phyloP scores from a whole-genome alignment of 2,329 filamentous ascomycete genomes.

The Fusarium goolgardi region DNA sequence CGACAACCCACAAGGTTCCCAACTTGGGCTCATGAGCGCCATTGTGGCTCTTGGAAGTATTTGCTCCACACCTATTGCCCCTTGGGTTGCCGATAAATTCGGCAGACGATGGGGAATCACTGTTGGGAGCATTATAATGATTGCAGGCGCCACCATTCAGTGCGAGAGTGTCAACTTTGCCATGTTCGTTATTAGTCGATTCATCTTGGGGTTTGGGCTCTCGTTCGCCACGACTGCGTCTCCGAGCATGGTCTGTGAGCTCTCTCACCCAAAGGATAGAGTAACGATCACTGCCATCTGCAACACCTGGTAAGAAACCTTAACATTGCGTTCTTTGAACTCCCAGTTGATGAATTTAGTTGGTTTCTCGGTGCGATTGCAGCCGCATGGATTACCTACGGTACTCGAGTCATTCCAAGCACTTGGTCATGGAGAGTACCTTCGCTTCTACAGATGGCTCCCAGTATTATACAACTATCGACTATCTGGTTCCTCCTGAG shows the following conservation, averaged over 20 bases:
- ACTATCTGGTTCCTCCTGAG: slow-evolving; percentile 67
- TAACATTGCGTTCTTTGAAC: fast-evolving
- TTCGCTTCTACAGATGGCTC: slow-evolving; percentile 44
- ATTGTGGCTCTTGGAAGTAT: slow-evolving; percentile 63
- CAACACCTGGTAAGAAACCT: slow-evolving; percentile 53
- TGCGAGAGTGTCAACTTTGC: slow-evolving; percentile 50
- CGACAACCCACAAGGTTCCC: slow-evolving; percentile 49
- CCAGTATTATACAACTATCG: slow-evolving; percentile 20
- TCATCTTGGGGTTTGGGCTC: slow-evolving; percentile 66
- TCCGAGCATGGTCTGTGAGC: slow-evolving; percentile 63
- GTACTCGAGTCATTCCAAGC: slow-evolving; percentile 55
- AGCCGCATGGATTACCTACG: slow-evolving; percentile 58
- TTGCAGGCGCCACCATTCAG: slow-evolving; percentile 50
- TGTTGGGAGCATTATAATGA: slow-evolving; percentile 49
- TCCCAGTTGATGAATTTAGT: slow-evolving; percentile 36
- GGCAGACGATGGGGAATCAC: slow-evolving; percentile 50
- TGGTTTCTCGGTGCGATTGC: slow-evolving; percentile 61
- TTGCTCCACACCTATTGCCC: slow-evolving; percentile 49
- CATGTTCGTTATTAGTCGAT: slow-evolving; percentile 66
- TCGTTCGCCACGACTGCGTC: slow-evolving; percentile 63
- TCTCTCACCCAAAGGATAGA: slow-evolving; percentile 65
- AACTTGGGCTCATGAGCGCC: slow-evolving; percentile 51
- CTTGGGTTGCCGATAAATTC: slow-evolving; percentile 48
- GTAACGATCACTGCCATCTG: slow-evolving; percentile 64
- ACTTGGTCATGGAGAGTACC: slow-evolving; percentile 54